Evolutionary conservation across 345 rosid genomes (phyloP), one percentile per base, ranked within the genome.

Genomic region (Rhizophora mangle): DNA sequence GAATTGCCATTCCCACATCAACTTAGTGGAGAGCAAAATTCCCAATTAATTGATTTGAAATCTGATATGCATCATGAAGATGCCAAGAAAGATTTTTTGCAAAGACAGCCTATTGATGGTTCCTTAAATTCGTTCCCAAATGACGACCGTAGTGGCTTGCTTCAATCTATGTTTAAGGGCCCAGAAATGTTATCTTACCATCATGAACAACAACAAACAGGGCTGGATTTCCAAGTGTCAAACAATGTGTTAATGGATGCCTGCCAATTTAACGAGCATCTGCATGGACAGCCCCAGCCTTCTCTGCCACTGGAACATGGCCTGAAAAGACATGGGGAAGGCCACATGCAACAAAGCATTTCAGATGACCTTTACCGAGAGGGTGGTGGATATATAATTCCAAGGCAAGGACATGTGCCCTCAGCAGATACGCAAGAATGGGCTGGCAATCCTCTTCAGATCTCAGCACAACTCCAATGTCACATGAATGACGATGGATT

Each of bases 101-200:
- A 74, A 51, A 70, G 72, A 62, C 92, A 87, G 68, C 60, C 83
- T 62, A 72, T 77, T 65, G 86, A 76, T 74, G 82, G 79, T 70
- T 65, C 91, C 70, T 84, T 84, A 72, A 76, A 74, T 65, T 76
- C 92, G 37, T 90, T 80, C 81, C 83, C 85, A 63, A 82, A 77
- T 79, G 87, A 78, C 64, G 88, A 83, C 70, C 84, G 81, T 51
- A 92, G 80, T 79, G 97, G 92, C 73, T 79, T 92, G 53, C 97
- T 95, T 68, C 99, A 89, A 53, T 92, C 97, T 53, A 63, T 95
- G 56, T 88, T 90, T 72, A 88, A 82, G 74, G 84, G 84, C 68
- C 95, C 85, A 77, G 89, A 78, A 26, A 66, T 79, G 73, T 64
- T 82, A 64, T 68, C 85, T 32, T 83, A 80, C 72, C 75, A 69